Evolutionary conservation across 495 filamentous ascomycete genomes (phyloP).

Genomic region (Talaromyces thailandensis): DNA sequence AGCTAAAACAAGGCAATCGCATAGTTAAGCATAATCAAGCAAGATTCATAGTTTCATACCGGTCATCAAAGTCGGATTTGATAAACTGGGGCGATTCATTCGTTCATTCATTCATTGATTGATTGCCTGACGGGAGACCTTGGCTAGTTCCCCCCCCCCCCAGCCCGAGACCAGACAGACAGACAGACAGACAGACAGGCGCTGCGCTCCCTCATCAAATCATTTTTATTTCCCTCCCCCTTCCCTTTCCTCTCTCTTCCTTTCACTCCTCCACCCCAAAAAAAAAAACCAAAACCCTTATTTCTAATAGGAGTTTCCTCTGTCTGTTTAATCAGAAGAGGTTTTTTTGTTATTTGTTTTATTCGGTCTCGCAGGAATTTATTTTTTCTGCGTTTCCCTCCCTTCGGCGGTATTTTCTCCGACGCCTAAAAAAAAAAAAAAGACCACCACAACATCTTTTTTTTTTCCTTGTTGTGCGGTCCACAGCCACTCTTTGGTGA

Average conservation of each 20-base stretch:
- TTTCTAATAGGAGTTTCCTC: slow-evolving; percentile 2
- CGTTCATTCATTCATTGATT: neutral
- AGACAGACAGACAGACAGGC: too few species aligned
- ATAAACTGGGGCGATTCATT: neutral
- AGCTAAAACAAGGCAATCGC: neutral
- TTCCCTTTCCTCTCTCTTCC: neutral
- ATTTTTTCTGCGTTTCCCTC: neutral
- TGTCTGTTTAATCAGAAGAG: slow-evolving; percentile 1
- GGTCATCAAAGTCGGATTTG: neutral
- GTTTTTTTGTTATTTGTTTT: neutral
- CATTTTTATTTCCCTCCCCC: slow-evolving; percentile 1
- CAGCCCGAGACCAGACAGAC: neutral
- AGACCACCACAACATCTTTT: neutral
- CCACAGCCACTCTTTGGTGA: neutral
- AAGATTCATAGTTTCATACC: neutral
- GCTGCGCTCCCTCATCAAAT: neutral
- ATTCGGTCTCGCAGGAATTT: neutral
- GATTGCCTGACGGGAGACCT: neutral
- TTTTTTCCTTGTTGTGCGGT: neutral
- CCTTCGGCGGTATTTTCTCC: neutral
- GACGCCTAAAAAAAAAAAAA: neutral
- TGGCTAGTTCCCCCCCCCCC: neutral
- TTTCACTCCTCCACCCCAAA: neutral
- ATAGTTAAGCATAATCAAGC: neutral
- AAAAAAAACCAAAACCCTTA: neutral